Percentiles rank a stretch among this genome's conserved stretches.
These are phyloP conservation scores for Microstegium vimineum DNA, from an alignment of 176 grass and related monocot species.

Conservation along the genomic window DNA sequence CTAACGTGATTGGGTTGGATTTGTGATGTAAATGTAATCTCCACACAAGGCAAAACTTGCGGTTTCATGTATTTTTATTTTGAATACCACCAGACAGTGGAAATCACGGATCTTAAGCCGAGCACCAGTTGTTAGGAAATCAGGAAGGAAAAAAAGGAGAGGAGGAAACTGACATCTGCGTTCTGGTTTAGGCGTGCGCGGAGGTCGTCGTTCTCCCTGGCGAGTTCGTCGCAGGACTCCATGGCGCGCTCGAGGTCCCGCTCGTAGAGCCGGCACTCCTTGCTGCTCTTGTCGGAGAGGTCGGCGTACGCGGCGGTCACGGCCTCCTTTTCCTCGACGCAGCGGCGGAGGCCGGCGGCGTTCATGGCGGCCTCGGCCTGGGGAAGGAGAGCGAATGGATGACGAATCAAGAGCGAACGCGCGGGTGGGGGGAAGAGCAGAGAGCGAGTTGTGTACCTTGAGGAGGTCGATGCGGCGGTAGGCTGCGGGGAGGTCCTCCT, in stretches of 20 bases:
- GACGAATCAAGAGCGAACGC: not conserved
- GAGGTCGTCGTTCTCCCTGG: conserved; percentile 68
- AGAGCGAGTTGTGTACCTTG: conserved; percentile 24
- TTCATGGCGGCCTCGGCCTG: conserved; percentile 78
- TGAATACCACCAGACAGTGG: not conserved
- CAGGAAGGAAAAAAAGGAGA: too few species aligned
- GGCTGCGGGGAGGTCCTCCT: conserved; percentile 61
- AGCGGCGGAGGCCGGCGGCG: conserved; percentile 61
- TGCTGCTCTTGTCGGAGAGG: conserved; percentile 41
- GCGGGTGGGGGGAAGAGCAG: not conserved
- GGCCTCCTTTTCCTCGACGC: conserved; percentile 76
- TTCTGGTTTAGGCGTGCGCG: conserved; percentile 31
- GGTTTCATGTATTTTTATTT: not conserved
- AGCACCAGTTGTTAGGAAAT: not conserved
- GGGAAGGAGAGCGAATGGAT: not conserved
- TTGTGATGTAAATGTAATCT: not conserved
- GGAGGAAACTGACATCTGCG: conserved; percentile 24
- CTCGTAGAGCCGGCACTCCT: conserved; percentile 84
- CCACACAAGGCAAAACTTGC: not conserved
- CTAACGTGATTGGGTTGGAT: not conserved
- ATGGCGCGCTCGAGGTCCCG: conserved; percentile 76
- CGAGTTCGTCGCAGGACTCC: conserved; percentile 81
- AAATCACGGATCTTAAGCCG: not conserved
- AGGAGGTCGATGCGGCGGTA: conserved; percentile 42
- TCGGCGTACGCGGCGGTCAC: conserved; percentile 32